Base-by-base conservation (phyloP, 108 stramenopile genomes). In the Aurantiochytrium sp. region DNA sequence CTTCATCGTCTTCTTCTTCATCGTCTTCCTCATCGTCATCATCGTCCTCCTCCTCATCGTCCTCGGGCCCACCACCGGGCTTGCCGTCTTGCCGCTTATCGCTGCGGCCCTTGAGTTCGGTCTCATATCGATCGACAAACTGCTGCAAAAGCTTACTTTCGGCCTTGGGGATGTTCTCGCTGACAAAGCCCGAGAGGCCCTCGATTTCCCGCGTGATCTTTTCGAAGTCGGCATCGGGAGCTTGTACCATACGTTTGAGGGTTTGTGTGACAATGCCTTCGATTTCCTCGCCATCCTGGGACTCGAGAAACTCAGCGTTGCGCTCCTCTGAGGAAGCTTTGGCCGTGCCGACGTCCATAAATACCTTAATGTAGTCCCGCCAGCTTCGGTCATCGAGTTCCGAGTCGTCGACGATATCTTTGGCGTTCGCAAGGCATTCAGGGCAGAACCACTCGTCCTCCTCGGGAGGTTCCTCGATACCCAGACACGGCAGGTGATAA, bases 141-240 rank as follows among this genome's bases (percentile, higher is more conserved):
- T 83, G 49, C 51, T 83, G 45, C 12, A 83, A 23, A 43, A 83
- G 49, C 4, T 83, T 53, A 45, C 76, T 47, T 45, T 83, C 76
- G 10, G 76, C 76, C 3, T 47, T 83, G 49, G 45, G 51, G 5
- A 83, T 83, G 25, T 23, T 53, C 25, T 83, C 51, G 51, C 76
- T 83, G 49, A 53, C 51, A 23, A 83, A 83, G 45, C 76, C 76
- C 6, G 76, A 47, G 10, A 25, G 12, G 51, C 49, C 18, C 23
- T 83, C 76, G 51, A 83, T 83, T 23, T 83, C 76, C 23, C 23
- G 44, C 3, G 76, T 83, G 76, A 83, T 83, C 76, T 83, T 83
- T 28, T 83, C 76, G 4, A 83, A 83, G 23, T 83, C 76, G 12
- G 51, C n/a, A 45, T 83, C 76, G 16, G 19, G 49, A 16, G 76